These are phyloP conservation scores for Dendrocalamus sinicus DNA, from an alignment of 176 grass and related monocot species.

Conservation along the genomic window DNA sequence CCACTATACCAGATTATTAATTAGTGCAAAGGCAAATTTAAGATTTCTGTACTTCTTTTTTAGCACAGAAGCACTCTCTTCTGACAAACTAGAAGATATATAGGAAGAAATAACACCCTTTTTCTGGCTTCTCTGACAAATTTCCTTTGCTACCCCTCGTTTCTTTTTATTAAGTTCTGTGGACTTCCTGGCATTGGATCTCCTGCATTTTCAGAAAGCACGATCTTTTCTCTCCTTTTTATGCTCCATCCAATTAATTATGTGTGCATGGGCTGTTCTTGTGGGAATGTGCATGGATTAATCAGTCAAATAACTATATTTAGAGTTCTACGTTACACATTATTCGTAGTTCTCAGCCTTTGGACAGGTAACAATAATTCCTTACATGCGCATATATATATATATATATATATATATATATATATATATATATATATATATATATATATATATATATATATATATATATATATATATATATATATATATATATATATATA, in stretches of 20 bases:
- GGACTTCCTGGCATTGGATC: background rate
- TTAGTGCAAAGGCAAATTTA: background rate
- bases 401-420: too few species aligned
- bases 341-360: background rate
- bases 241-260: background rate
- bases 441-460: too few species aligned
- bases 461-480: too few species aligned
- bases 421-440: too few species aligned
- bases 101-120: background rate
- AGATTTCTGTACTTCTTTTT: background rate
- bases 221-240: background rate
- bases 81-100: background rate
- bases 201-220: background rate
- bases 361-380: background rate
- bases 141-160: background rate
- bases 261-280: background rate
- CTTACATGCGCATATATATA: too few species aligned
- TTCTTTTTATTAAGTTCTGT: conserved; percentile 20
- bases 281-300: background rate
- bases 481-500: too few species aligned
- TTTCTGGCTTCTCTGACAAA: conserved; percentile 12
- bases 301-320: background rate
- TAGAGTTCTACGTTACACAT: background rate
- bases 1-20: background rate
- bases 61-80: background rate